phyloP scores from a whole-genome alignment of 2,329 filamentous ascomycete species.

The Calycina herbarum region DNA sequence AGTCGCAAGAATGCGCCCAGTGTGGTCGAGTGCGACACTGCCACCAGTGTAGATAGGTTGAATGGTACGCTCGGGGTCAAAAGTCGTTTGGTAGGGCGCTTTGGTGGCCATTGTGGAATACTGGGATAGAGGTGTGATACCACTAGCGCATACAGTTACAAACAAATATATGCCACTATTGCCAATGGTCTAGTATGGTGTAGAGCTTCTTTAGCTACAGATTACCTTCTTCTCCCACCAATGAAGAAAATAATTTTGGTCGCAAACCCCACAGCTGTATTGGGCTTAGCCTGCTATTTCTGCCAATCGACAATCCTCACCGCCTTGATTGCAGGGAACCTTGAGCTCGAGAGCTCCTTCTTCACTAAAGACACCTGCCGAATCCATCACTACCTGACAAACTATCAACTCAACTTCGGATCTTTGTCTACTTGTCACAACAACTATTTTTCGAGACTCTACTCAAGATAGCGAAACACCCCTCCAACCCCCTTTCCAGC shows the following conservation, averaged over 20 bases:
- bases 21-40: slow-evolving; percentile 77
- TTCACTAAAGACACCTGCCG: not conserved
- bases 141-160: not conserved
- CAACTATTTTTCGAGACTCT: too few relatives aligned
- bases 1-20: slow-evolving; percentile 80
- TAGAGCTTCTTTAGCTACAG: not conserved
- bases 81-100: slow-evolving; percentile 77
- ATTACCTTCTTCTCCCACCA: not conserved
- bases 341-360: not conserved
- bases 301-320: not conserved
- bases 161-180: not conserved
- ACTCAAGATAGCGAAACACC: too few relatives aligned
- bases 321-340: slow-evolving; percentile 4
- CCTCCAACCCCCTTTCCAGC: too few relatives aligned
- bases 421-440: too few relatives aligned
- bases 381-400: too few relatives aligned
- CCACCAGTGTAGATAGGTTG: slow-evolving; percentile 94
- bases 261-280: slow-evolving; percentile 10
- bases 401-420: too few relatives aligned
- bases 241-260: slow-evolving; percentile 10
- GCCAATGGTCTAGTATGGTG: not conserved
- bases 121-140: not conserved
- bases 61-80: slow-evolving; percentile 78
- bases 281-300: not conserved
- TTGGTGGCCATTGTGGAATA: slow-evolving; percentile 57